Base-by-base conservation (phyloP, 1,139 yeast species). In the Blastobotrys apis region DNA sequence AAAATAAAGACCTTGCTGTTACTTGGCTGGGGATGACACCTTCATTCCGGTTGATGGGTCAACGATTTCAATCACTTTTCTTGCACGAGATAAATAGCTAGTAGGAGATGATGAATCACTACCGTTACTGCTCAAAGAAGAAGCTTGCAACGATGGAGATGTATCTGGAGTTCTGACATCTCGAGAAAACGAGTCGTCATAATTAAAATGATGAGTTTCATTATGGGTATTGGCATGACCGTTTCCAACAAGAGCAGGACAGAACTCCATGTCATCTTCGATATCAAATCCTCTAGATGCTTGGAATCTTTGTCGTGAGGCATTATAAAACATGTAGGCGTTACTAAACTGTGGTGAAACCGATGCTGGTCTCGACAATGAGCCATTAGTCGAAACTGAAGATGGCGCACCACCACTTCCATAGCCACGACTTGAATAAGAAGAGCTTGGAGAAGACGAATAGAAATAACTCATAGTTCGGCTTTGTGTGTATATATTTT, bases 41-140 rank as follows among this genome's bases (percentile, higher is more conserved):
- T 82, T 73, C 68, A 80, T 62, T 39, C 87, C 87, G 4, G 94
- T 84, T 44, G 75, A 78, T 6, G 94, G 94, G 61, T 84, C 82
- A 50, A 85, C 81, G 53, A 84, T 84, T 59, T 84, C 92, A 58
- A 85, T 48, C 78, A 86, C 65, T 51, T 58, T 58, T 34, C 64
- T 54, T 32, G 53, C 56, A 35, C 64, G 52, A 16, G 55, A 53
- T 22, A 52, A 47, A 22, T 41, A 33, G 22, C 37, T 31, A n/a
- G 47, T 47, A 13, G 43, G 42, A 33, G 42, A 49, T 5, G 44
- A 41, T n/a, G 53, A 44, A n/a, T n/a, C n/a, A n/a, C n/a, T n/a
- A n/a, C n/a, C n/a, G n/a, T n/a, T n/a, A 45, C 33, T n/a, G 37
- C 41, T 9, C 54, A 44, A 29, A 47, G 31, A n/a, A 48, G 42